Evolutionary conservation across 2,329 filamentous ascomycete species (phyloP), one percentile per base, ranked within the genome.

Genomic region (Aquanectria penicillioides): DNA sequence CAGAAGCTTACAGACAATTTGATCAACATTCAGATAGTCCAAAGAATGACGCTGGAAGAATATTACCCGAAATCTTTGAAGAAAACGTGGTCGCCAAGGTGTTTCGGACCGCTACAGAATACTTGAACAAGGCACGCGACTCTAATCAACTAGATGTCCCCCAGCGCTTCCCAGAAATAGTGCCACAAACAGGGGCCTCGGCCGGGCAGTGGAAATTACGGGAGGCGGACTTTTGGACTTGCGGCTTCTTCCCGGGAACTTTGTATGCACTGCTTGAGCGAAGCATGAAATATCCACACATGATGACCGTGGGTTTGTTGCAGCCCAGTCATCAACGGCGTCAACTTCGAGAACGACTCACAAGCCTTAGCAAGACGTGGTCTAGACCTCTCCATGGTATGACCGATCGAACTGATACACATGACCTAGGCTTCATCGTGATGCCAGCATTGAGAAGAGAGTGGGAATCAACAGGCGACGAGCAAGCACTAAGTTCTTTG

Each of bases 391-490:
- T 50, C 9, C 50, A 78, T 44, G 61, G 43, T 13, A 79, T 79
- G 71, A 67, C 75, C 8, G 69, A 57, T 57, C 76, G 80, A 25
- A 83, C 74, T 4, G 80, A 84, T 51, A 85, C 82, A 0, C 83
- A 85, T 55, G 83, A 85, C 36, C 76, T 86, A 57, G 81, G 82
- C 0, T 86, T 86, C 62, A 85, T 86, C 22, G 76, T 84, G 5
- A 76, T 79, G 47, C 82, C 82, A 0, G 77, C 80, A 2, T 65
- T 83, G 0, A 75, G 77, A 18, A 73, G 77, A 23, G 78, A 81
- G 23, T 85, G 78, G 77, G 79, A 83, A 33, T 66, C 84, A 5
- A 79, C 75, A 0, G 76, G 77, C 0, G 75, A 78, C 41, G 41
- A 57, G 8, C 60, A 72, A n/a, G 80, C 78, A 34, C 57, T 81